phyloP scores from a whole-genome alignment of 1,284 basidiomycete genomes.

The Porphyrellus sp. region DNA sequence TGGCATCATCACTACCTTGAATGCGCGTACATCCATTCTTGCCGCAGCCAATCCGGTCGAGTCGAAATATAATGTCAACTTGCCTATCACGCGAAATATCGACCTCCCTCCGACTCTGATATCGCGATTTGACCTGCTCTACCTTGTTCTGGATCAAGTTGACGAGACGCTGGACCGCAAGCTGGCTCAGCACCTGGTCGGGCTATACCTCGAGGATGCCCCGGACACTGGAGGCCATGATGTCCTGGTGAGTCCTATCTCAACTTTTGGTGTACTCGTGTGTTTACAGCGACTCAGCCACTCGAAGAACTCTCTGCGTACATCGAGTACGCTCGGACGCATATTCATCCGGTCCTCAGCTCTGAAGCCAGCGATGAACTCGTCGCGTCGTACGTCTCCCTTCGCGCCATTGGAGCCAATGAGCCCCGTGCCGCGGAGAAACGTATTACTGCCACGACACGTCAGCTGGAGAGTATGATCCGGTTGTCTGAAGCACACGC shows the following conservation, averaged over 20 bases:
- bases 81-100: conserved; percentile 85
- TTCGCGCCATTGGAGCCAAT: conserved; percentile 83
- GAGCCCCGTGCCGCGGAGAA: conserved; percentile 87
- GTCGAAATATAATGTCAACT: conserved; percentile 88
- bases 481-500: conserved; percentile 97
- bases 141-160: conserved; percentile 93
- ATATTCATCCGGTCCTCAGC: conserved; percentile 85
- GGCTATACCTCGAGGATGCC: conserved; percentile 89
- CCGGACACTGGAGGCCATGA: conserved; percentile 64
- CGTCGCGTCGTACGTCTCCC: conserved; percentile 86
- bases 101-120: conserved; percentile 97
- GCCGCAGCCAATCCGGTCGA: conserved; percentile 97
- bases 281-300: conserved; percentile 50
- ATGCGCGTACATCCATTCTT: conserved; percentile 94
- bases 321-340: conserved; percentile 90
- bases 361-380: conserved; percentile 85
- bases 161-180: conserved; percentile 89
- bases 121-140: conserved; percentile 96
- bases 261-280: background rate
- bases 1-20: conserved; percentile 97
- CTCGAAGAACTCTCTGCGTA: conserved; percentile 90
- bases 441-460: conserved; percentile 95
- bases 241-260: conserved; percentile 60
- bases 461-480: conserved; percentile 97
- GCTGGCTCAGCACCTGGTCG: conserved; percentile 91